Evolutionary conservation across 2,329 filamentous ascomycete species (phyloP), one percentile per base, ranked within the genome.

Genomic region (Monilinia fructigena): DNA sequence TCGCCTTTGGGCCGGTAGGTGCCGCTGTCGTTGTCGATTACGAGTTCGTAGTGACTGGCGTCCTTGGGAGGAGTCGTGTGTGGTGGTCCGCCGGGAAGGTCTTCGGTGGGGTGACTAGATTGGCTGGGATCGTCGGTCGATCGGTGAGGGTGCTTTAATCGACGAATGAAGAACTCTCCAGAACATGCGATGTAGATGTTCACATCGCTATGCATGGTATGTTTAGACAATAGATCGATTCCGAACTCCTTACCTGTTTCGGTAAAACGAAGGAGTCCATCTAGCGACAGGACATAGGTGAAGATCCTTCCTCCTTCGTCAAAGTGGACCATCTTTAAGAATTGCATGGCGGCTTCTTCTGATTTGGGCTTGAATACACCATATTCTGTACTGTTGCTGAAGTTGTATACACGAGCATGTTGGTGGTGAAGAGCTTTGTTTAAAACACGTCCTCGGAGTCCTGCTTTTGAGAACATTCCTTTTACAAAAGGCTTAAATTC

Each of bases 181-280:
- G 91, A 92, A 76, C 89, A 97, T 28, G 93, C 94, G 70, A 97
- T 92, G 76, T 97, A 97, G 2, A 91, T 90, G 47, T 88, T 90
- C 1, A 97, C 93, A 77, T 97, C 89, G 70, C 91, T 94, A 79
- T 98, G 94, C 92, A 98, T 97, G 52, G 92, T 96, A 78, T 98
- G 94, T 77, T 98, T 98, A 77, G 89, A 93, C 73, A 98, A 79
- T 77, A 97, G 82, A 78, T 97, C 94, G 73, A 98, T 92, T 63
- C 93, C 92, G 68, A 97, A 97, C 74, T 97, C 93, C 73, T 95
- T 95, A 40, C 94, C 94, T 0, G 94, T 98, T 78, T 97, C 94
- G 0, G 94, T 97, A 78, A 97, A 97, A 55, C 93, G 89, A 75
- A 96, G 85, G 63, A 94, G 83, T 6, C 89, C 90, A 74, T 98